Evolutionary conservation across 1,139 yeast genomes (phyloP), one percentile per base, ranked within the genome.

Genomic region (Candida gigantensis): DNA sequence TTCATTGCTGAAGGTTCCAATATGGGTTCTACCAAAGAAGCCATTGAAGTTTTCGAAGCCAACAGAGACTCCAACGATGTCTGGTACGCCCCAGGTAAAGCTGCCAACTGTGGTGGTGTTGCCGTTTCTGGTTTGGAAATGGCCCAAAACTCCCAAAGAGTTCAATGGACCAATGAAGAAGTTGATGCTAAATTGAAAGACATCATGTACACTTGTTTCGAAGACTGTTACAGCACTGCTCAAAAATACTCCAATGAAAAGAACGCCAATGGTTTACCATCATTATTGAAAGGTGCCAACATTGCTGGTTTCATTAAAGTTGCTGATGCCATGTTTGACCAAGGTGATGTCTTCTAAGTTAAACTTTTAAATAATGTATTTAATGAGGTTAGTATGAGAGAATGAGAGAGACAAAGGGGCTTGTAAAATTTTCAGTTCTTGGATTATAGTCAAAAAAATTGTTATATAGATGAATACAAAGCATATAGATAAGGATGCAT

Each of bases 11-110:
- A 92, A 78, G 98, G 98, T 63, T 92, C 97, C 60, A 92, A 92
- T 75, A 92, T 92, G 98, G 97, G 98, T 62, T 90, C 96, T 53
- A 90, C 97, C 54, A 84, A 84, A 69, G 97, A 90, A 67, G 98
- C 98, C 53, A 88, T 92, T 55, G 89, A 84, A 50, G 89, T 86
- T 45, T 90, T 90, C 53, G 98, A 92, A 79, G 84, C 84, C 56
- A 81, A 79, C 68, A 85, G 97, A 76, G 55, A 74, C 51, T 64
- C 77, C 53, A 76, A 84, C 50, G 47, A 44, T 39, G 87, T 89
- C 66, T 92, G 97, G 97, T 90, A 90, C 72, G 97, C 96, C 57
- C 97, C 97, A 64, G 97, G 97, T 71, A 92, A 92, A 80, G 97
- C 97, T 56, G 94, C 97, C 60, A 92, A 92, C 81, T 85, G 95